phyloP scores from a whole-genome alignment of 129 eudicot genomes.

The Saposhnikovia divaricata region DNA sequence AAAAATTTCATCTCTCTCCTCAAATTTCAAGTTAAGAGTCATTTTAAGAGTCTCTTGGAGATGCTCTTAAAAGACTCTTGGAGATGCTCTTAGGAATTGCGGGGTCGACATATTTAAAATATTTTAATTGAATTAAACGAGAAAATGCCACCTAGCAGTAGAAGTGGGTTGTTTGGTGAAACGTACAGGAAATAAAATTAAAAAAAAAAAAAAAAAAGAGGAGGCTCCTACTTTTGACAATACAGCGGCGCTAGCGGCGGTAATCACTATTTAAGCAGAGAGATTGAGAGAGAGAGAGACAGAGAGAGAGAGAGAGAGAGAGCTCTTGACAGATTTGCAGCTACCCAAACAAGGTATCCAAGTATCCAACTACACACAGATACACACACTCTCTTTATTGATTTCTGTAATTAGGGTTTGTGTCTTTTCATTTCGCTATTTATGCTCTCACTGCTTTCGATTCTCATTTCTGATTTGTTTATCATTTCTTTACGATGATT shows the following conservation, averaged over 20 bases:
- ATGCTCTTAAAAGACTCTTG: too few species aligned
- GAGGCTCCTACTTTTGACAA: not conserved
- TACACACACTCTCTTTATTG: not conserved
- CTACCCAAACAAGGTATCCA: not conserved
- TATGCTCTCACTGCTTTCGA: not conserved
- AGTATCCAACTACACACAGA: not conserved
- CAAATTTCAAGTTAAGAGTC: too few species aligned
- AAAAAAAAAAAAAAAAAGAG: too few species aligned
- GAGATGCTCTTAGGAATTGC: too few species aligned
- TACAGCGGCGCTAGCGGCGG: not conserved
- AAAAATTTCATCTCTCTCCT: too few species aligned
- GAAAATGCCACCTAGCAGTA: not conserved
- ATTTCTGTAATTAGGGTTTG: not conserved
- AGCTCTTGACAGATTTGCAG: not conserved
- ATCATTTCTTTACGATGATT: too few species aligned
- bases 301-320: not conserved
- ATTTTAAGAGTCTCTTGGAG: too few species aligned
- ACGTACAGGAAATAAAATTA: too few species aligned
- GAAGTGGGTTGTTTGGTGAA: not conserved
- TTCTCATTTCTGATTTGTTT: too few species aligned
- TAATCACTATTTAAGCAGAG: not conserved
- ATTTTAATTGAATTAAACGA: not conserved
- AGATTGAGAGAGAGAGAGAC: too few species aligned
- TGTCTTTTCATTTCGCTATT: not conserved
- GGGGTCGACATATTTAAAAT: too few species aligned